A percentile compares a stretch with the other conserved stretches of the same genome.
phyloP scores from a whole-genome alignment of 257 asterid genomes.

The Solanum sitiens region DNA sequence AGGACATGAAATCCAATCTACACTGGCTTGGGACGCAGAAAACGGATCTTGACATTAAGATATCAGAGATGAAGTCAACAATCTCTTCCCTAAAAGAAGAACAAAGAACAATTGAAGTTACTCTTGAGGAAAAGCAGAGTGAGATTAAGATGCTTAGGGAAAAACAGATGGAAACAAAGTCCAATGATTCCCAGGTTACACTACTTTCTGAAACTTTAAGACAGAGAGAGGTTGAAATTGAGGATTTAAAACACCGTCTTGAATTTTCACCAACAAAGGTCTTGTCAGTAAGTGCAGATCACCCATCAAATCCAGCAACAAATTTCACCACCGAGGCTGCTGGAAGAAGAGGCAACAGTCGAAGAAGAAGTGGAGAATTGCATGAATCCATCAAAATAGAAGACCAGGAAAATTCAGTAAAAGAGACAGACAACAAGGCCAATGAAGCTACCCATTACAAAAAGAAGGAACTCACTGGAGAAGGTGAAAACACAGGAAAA shows the following conservation, averaged over 20 bases:
- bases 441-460: not conserved
- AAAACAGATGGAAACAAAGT: not conserved
- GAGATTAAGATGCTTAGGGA: constrained; percentile 33
- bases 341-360: not conserved
- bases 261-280: constrained; percentile 16
- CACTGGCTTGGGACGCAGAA: constrained; percentile 35
- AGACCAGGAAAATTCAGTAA: not conserved
- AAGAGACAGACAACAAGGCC: not conserved
- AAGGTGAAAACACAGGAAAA: not conserved
- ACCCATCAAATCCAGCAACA: constrained; percentile 6
- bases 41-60: constrained; percentile 22
- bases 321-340: constrained; percentile 4
- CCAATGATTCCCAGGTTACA: constrained; percentile 16
- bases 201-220: constrained; percentile 18
- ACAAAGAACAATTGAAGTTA: constrained; percentile 25
- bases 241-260: constrained; percentile 19
- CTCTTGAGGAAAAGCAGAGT: constrained; percentile 41
- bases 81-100: constrained; percentile 61
- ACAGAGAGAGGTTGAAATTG: constrained; percentile 30
- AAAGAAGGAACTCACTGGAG: not conserved
- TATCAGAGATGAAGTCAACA: constrained; percentile 52
- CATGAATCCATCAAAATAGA: not conserved
- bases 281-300: constrained; percentile 16
- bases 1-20: constrained; percentile 43
- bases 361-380: not conserved